Percentiles rank a stretch among this genome's conserved stretches.
These are phyloP conservation scores for Trypanosoma conorhini DNA, from an alignment of 208 protist species.

Conservation along the genomic window DNA sequence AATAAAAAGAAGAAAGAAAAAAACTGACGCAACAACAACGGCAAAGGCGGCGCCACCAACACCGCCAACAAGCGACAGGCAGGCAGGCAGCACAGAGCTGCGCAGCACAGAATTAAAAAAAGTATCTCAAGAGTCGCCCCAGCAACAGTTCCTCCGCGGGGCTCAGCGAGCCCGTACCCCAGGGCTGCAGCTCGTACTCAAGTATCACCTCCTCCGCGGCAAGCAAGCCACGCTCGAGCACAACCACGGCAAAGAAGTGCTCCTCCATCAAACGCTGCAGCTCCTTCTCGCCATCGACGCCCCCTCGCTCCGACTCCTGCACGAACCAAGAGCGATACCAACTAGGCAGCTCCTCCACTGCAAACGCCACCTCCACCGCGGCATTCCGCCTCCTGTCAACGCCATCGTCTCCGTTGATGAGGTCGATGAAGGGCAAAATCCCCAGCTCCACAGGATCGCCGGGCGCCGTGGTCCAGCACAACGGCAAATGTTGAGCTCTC, in stretches of 20 bases:
- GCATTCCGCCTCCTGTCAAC: constrained; percentile 55
- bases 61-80: constrained; percentile 1
- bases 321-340: constrained; percentile 62
- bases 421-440: constrained; percentile 81
- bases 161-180: constrained; percentile 50
- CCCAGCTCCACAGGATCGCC: constrained; percentile 48
- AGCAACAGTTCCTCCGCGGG: constrained; percentile 41
- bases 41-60: too few relatives aligned
- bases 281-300: constrained; percentile 31
- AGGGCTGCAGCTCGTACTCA: constrained; percentile 43
- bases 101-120: constrained; percentile 35
- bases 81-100: constrained; percentile 6
- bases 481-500: constrained; percentile 54
- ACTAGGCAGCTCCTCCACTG: constrained; percentile 57
- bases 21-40: background rate
- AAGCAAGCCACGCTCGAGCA: constrained; percentile 42
- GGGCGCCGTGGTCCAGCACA: constrained; percentile 38
- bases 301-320: constrained; percentile 30
- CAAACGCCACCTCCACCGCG: constrained; percentile 59
- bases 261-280: constrained; percentile 40
- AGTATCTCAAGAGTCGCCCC: constrained; percentile 68
- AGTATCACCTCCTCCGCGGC: constrained; percentile 81
- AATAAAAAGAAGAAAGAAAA: constrained; percentile 1
- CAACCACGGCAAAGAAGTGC: constrained; percentile 70
- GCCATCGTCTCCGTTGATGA: constrained; percentile 67